These are phyloP conservation scores for Emmonsia crescens DNA, from an alignment of 2,329 filamentous ascomycete species.

Conservation along the genomic window DNA sequence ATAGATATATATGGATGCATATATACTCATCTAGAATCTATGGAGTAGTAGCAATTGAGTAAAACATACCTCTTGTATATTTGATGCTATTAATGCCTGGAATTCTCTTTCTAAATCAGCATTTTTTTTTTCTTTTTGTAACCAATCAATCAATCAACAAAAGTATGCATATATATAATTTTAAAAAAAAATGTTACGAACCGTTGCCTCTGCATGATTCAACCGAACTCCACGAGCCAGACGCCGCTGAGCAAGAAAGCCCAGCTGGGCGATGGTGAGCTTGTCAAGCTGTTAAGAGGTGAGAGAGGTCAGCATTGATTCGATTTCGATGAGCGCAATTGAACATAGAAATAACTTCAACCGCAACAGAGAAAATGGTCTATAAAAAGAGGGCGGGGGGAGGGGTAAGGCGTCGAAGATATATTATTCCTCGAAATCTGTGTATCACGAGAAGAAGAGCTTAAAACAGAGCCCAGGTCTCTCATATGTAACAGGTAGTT, in stretches of 20 bases:
- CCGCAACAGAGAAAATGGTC: too few relatives aligned
- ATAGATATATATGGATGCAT: neutral
- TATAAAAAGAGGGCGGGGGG: too few relatives aligned
- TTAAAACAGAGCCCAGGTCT: too few relatives aligned
- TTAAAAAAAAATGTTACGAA: conserved; percentile 27
- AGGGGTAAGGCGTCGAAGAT: too few relatives aligned
- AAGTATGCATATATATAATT: neutral
- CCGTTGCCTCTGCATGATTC: conserved; percentile 81
- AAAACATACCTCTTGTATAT: conserved; percentile 64
- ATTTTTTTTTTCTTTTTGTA: neutral
- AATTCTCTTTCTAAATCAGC: neutral
- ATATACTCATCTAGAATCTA: conserved; percentile 1
- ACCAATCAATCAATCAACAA: neutral
- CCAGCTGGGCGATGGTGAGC: conserved; percentile 82
- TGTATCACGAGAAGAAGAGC: neutral
- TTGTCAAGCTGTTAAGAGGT: conserved; percentile 65
- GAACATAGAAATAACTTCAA: neutral
- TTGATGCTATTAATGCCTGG: conserved; percentile 57
- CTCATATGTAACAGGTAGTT: too few relatives aligned
- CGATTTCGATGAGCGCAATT: neutral
- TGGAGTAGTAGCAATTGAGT: neutral
- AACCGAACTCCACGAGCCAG: conserved; percentile 79
- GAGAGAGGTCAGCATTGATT: neutral
- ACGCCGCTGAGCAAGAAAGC: conserved; percentile 73
- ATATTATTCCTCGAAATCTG: too few relatives aligned